phyloP scores from a whole-genome alignment of 306 rosid species.

The Cucurbita pepo region DNA sequence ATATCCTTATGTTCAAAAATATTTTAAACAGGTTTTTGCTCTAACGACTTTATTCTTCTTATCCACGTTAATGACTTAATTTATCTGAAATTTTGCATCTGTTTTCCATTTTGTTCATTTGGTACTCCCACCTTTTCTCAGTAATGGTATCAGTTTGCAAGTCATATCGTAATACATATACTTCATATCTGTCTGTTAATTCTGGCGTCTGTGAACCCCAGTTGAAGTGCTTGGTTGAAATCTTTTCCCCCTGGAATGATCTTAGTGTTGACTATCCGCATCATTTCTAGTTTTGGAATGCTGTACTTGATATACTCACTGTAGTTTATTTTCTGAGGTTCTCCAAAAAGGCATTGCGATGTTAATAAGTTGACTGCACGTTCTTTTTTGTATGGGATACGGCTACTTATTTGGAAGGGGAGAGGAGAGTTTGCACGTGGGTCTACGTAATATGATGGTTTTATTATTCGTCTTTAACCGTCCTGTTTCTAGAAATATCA shows the following conservation, averaged over 20 bases:
- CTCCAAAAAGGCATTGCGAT: background rate
- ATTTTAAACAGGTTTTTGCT: background rate
- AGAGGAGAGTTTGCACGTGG: background rate
- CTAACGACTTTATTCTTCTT: background rate
- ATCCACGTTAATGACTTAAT: background rate
- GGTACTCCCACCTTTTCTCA: background rate
- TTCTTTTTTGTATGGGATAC: background rate
- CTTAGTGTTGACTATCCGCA: background rate
- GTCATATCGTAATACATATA: background rate
- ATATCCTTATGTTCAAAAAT: background rate
- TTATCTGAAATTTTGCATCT: background rate
- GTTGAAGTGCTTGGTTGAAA: background rate
- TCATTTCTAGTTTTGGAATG: background rate
- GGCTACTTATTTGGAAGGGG: background rate
- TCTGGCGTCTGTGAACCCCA: background rate
- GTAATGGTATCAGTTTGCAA: background rate
- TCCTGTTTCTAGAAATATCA: background rate
- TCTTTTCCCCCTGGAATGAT: background rate
- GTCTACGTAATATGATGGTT: background rate
- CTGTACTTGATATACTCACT: background rate
- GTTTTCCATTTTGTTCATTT: background rate
- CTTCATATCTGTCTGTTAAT: background rate
- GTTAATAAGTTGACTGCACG: background rate
- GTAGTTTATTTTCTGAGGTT: background rate
- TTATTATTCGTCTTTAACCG: background rate